Conservation (phyloP, 2,329 filamentous ascomycete species). For the Hirsutella thompsonii region DNA sequence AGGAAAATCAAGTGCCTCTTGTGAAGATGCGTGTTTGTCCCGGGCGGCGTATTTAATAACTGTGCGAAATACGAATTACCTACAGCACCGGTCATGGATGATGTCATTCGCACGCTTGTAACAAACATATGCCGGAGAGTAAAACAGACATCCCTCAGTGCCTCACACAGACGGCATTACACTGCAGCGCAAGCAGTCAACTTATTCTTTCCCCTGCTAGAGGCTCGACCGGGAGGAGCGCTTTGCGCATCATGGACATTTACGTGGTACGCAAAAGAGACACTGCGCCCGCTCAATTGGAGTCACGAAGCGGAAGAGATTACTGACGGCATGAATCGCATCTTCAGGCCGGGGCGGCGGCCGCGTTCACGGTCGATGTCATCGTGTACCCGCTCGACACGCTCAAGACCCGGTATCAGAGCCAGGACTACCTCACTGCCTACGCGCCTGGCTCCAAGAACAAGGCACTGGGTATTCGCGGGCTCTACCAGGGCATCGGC, state of each 20-base stretch:
- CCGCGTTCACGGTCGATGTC: slow-evolving; percentile 76
- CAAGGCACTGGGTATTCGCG: slow-evolving; percentile 45
- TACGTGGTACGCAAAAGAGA: slow-evolving; percentile 14
- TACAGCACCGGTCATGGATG: not conserved
- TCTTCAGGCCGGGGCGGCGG: slow-evolving; percentile 64
- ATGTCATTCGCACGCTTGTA: not conserved
- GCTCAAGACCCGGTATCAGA: slow-evolving; percentile 76
- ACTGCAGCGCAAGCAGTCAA: too few species aligned
- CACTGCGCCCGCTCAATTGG: not conserved
- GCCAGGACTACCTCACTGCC: slow-evolving; percentile 56
- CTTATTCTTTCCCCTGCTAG: too few species aligned
- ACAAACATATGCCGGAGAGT: not conserved
- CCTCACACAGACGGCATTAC: not conserved
- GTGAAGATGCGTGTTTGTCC: too few species aligned
- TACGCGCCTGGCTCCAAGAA: slow-evolving; percentile 46
- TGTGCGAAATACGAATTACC: too few species aligned
- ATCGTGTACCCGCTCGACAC: slow-evolving; percentile 83
- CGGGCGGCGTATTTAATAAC: too few species aligned
- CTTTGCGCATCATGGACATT: slow-evolving; percentile 12
- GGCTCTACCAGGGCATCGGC: slow-evolving; percentile 78
- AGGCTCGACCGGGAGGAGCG: too few species aligned
- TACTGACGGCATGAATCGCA: not conserved
- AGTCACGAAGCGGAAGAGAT: not conserved
- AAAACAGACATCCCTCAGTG: too few species aligned
- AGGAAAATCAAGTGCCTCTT: too few species aligned